Base-by-base conservation (phyloP, 2,329 filamentous ascomycete species). In the Celoporthe dispersa region DNA sequence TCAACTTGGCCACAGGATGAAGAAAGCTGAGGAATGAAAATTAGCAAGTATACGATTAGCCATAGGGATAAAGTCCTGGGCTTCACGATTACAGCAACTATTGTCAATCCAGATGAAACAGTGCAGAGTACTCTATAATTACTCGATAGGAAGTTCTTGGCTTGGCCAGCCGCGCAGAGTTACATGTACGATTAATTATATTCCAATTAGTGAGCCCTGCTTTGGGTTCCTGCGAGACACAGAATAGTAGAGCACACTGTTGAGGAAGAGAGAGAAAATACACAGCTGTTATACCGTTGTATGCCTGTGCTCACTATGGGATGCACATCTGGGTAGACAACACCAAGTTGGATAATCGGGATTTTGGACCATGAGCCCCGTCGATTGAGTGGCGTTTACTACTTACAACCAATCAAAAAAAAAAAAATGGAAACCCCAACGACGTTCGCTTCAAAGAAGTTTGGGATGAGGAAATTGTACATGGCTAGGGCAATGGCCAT, bases 401-500 rank as follows among this genome's bases (percentile, higher is more conserved):
- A n/a, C n/a, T n/a, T n/a, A n/a, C n/a, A n/a, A n/a, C n/a, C n/a
- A n/a, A n/a, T n/a, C n/a, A n/a, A n/a, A n/a, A n/a, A n/a, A n/a
- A n/a, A n/a, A n/a, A n/a, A n/a, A n/a, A n/a, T n/a, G n/a, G n/a
- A n/a, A n/a, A n/a, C n/a, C n/a, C n/a, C n/a, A n/a, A n/a, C n/a
- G n/a, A n/a, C n/a, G n/a, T n/a, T n/a, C n/a, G n/a, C n/a, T n/a
- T n/a, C n/a, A n/a, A n/a, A n/a, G n/a, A n/a, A n/a, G n/a, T n/a
- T n/a, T n/a, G n/a, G n/a, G n/a, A n/a, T n/a, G n/a, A n/a, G n/a
- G n/a, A n/a, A n/a, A n/a, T n/a, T n/a, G n/a, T n/a, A 75, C 75
- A 76, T 76, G 75, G 73, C 73, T 31, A 69, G 73, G 6, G n/a
- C 76, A 12, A 77, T 77, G 73, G 28, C 77, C 25, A 76, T 73